phyloP scores from a whole-genome alignment of 257 asterid genomes.

The Vinca minor region DNA sequence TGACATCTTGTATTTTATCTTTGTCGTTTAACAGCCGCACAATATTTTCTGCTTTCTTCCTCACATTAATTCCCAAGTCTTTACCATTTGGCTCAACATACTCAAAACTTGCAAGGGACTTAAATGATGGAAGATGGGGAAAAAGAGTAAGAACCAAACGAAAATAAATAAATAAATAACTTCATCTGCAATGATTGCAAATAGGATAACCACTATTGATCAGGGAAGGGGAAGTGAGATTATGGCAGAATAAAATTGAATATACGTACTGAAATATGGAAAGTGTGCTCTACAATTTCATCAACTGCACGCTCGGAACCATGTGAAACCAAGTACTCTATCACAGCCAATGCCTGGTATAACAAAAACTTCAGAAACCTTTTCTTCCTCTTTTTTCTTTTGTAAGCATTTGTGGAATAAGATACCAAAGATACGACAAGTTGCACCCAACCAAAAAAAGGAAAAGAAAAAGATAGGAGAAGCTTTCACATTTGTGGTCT shows the following conservation, averaged over 20 bases:
- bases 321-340: slow-evolving; percentile 92
- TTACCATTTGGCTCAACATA: slow-evolving; percentile 86
- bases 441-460: too few relatives aligned
- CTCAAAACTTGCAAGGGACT: slow-evolving; percentile 87
- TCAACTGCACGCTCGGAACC: slow-evolving; percentile 98
- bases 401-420: slow-evolving; percentile 1
- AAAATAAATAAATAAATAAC: too few relatives aligned
- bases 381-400: not conserved
- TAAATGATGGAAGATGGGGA: slow-evolving; percentile 20
- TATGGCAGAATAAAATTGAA: slow-evolving; percentile 17
- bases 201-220: slow-evolving; percentile 9
- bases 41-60: slow-evolving; percentile 79
- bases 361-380: slow-evolving; percentile 15
- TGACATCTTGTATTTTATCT: slow-evolving; percentile 80
- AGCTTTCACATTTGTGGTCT: not conserved
- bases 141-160: slow-evolving; percentile 14
- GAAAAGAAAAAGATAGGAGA: not conserved
- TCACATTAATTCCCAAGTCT: slow-evolving; percentile 80
- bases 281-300: slow-evolving; percentile 86
- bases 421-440: slow-evolving; percentile 9
- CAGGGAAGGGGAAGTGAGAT: slow-evolving; percentile 7
- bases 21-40: slow-evolving; percentile 72
- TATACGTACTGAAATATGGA: slow-evolving; percentile 74
- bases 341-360: slow-evolving; percentile 70
- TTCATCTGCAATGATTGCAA: not conserved